Evolutionary conservation across 1,284 basidiomycete species (phyloP), one percentile per base, ranked within the genome.

Genomic region (Leucoagaricus sp.): DNA sequence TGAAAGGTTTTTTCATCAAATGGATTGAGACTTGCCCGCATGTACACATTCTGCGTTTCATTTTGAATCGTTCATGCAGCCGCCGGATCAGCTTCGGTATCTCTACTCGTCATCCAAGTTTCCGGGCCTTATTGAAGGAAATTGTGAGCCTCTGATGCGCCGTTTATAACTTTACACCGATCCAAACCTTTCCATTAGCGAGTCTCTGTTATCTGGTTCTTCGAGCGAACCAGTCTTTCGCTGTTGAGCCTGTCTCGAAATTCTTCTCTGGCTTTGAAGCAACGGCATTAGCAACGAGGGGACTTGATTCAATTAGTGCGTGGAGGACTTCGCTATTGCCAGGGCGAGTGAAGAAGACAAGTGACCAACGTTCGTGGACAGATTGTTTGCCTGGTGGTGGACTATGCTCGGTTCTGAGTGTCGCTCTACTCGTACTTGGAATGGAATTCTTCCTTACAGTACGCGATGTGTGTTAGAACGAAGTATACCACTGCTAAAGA

Each of bases 341-440:
- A 0, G 85, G 86, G 10, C 86, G 77, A 0, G 78, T 80, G 67
- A 87, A 87, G 67, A 79, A 88, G 0, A 84, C 84, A 4, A 86
- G 70, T 2, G 84, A 85, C 76, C 78, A 85, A 28, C 86, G 77
- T 38, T 78, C 77, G 23, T 75, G 63, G 9, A 68, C 61, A 2
- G 68, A 70, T 67, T 69, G 66, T n/a, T 61, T 19, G 10, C 65
- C 63, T 38, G 66, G 66, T n/a, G 66, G 64, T 9, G 65, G 66
- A 2, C 65, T 59, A 26, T 65, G 29, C 6, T 12, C 7, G 8
- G 13, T 13, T 4, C 6, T 33, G n/a, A 19, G 17, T 29, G 17
- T 9, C 5, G 10, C 33, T 6, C 12, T 6, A 31, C 21, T 29
- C 47, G 15, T 42, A 23, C 19, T 40, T 36, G 38, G 19, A 21